Evolutionary conservation across 2,329 filamentous ascomycete species (phyloP), one percentile per base, ranked within the genome.

Genomic region (Atkinsonella texensis): DNA sequence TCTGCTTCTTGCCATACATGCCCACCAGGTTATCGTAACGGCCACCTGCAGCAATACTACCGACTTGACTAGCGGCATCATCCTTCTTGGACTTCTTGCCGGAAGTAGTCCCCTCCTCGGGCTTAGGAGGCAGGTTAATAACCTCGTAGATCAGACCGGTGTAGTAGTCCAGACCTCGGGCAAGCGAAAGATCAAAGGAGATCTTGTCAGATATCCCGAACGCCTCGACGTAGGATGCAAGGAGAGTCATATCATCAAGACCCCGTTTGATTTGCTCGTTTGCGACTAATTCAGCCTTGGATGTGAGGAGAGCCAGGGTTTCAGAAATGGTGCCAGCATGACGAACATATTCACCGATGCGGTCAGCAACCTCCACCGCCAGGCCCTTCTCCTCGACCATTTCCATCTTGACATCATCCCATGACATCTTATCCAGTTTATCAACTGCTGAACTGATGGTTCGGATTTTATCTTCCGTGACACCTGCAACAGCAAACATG

Each of bases 321-420:
- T 93, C 86, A 1, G 53, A 52, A 53, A 79, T 77, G 48, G 82
- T 78, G 51, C 88, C 88, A 70, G 85, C 93, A 57, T 77, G 76
- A 53, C 84, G 76, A n/a, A 91, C 88, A 67, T 85, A 95, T 62
- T 83, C 80, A 60, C 89, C 89, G 60, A 96, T 95, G 62, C 81
- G 85, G 70, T 96, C 89, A 46, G 91, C 91, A 32, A 91, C 80
- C 13, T 80, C 83, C 23, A 74, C 73, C 42, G 81, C 79, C 1
- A 97, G 75, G 0, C 89, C 89, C 73, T 96, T 96, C 57, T 94
- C 87, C 58, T 91, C 87, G 0, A 87, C 84, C 90, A 96, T 96
- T 67, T 96, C 90, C 67, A 85, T 86, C 66, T 84, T 83, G 50
- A 96, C 91, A 57, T 95, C 89, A 33, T 78, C 79, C 91, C 90